phyloP scores from a whole-genome alignment of 345 rosid genomes.

The Leavenworthia alabamica region DNA sequence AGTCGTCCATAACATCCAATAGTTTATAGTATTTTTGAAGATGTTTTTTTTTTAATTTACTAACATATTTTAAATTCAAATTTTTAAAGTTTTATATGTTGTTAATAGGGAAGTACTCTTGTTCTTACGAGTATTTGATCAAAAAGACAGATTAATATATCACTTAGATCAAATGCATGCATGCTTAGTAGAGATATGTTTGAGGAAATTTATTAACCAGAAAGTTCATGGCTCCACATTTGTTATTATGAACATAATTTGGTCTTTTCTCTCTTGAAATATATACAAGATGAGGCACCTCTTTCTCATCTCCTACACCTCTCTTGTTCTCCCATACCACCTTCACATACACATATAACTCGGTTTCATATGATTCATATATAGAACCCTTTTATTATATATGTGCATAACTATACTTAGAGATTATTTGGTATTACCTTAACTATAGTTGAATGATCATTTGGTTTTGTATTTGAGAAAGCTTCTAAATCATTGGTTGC shows the following conservation, averaged over 20 bases:
- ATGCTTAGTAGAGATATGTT: too few species aligned
- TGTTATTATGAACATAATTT: not conserved
- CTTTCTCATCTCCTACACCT: constrained; percentile 10
- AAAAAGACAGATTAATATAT: too few species aligned
- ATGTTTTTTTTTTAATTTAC: too few species aligned
- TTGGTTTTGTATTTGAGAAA: constrained; percentile 6
- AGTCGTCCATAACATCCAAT: too few species aligned
- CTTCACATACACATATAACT: constrained; percentile 24
- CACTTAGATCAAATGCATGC: too few species aligned
- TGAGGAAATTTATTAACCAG: not conserved
- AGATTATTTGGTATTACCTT: not conserved
- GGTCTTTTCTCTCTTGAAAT: constrained; percentile 16
- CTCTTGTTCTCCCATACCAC: constrained; percentile 45
- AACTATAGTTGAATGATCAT: constrained; percentile 15
- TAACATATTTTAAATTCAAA: too few species aligned
- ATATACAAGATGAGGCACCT: constrained; percentile 45
- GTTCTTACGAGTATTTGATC: too few species aligned
- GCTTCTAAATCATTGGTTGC: not conserved
- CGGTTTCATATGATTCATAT: not conserved
- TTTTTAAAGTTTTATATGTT: too few species aligned
- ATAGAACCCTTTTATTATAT: not conserved
- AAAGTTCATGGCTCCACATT: not conserved
- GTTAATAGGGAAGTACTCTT: too few species aligned
- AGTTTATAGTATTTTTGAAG: too few species aligned
- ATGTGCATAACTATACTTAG: not conserved